These are phyloP conservation scores for Alternaria rosae DNA, from an alignment of 2,329 filamentous ascomycete genomes.

Conservation along the genomic window DNA sequence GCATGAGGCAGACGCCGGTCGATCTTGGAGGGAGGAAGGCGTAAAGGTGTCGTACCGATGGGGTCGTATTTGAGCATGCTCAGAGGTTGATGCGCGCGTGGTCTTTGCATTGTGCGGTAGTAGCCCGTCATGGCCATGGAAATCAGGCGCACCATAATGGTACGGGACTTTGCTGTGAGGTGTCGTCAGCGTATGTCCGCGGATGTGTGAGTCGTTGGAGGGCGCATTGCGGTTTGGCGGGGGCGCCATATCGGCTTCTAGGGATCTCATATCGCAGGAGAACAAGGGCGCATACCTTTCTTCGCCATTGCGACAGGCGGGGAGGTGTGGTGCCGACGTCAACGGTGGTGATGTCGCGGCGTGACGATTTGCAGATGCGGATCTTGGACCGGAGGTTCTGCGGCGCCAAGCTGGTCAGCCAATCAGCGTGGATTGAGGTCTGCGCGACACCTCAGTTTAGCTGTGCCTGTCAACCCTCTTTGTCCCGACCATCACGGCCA, in stretches of 20 bases:
- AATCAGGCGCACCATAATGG: conserved; percentile 90
- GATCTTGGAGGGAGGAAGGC: background rate
- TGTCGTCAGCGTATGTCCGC: conserved; percentile 24
- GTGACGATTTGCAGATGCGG: conserved; percentile 32
- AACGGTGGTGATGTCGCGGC: conserved; percentile 15
- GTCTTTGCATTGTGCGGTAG: conserved; percentile 89
- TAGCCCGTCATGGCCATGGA: conserved; percentile 99
- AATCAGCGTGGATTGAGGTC: conserved; percentile 28
- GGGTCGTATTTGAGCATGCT: conserved; percentile 99
- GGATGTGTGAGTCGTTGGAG: background rate
- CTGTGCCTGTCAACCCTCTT: background rate
- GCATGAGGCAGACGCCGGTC: background rate
- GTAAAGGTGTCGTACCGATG: conserved; percentile 69
- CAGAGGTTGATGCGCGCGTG: conserved; percentile 80
- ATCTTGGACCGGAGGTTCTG: conserved; percentile 26
- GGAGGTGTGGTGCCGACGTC: conserved; percentile 20
- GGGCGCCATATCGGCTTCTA: no score
- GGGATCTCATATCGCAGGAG: background rate
- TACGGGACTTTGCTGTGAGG: conserved; percentile 80
- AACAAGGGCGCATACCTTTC: conserved; percentile 36
- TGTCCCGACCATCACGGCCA: background rate
- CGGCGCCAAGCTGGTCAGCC: conserved; percentile 17
- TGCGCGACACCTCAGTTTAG: background rate
- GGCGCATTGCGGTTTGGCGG: background rate
- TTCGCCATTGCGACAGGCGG: conserved; percentile 42